A percentile compares a stretch with the other conserved stretches of the same genome.
These are phyloP conservation scores for Aspergillus cristatus DNA, from an alignment of 495 filamentous ascomycete species.

Conservation along the genomic window DNA sequence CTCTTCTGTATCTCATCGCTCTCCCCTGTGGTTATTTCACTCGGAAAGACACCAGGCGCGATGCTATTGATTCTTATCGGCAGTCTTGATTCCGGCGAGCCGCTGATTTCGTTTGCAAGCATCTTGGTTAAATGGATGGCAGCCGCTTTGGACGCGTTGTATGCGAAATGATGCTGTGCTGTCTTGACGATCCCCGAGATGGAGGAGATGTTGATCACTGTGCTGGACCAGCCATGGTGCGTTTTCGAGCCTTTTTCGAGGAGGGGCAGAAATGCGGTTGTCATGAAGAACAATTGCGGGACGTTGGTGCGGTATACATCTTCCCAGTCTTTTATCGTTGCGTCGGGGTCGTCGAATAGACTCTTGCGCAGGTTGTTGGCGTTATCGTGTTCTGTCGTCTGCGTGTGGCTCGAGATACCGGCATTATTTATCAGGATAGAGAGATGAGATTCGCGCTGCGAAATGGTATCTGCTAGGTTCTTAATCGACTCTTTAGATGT, in stretches of 20 bases:
- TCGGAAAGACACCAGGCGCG: slow-evolving; percentile 46
- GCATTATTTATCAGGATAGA: slow-evolving; percentile 50
- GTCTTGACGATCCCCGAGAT: slow-evolving; percentile 42
- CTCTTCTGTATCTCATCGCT: slow-evolving; percentile 56
- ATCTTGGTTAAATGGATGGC: slow-evolving; percentile 46
- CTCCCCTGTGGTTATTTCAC: slow-evolving; percentile 45
- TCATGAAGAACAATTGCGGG: slow-evolving; percentile 39
- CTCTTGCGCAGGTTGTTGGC: slow-evolving; percentile 43
- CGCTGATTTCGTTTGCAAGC: slow-evolving; percentile 39
- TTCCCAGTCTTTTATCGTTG: slow-evolving; percentile 37
- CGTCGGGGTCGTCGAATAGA: slow-evolving; percentile 43
- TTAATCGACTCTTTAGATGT: slow-evolving; percentile 38
- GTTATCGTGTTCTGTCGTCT: slow-evolving; percentile 24
- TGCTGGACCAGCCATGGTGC: slow-evolving; percentile 42
- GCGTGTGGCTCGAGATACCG: slow-evolving; percentile 30
- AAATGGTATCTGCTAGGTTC: slow-evolving; percentile 34
- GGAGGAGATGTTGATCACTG: slow-evolving; percentile 51
- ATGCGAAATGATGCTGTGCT: slow-evolving; percentile 44
- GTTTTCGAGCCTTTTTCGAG: slow-evolving; percentile 35
- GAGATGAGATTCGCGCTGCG: slow-evolving; percentile 34
- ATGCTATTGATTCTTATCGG: slow-evolving; percentile 44
- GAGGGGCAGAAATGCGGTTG: slow-evolving; percentile 30
- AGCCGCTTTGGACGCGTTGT: slow-evolving; percentile 45
- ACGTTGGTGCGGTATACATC: slow-evolving; percentile 39
- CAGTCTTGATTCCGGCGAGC: slow-evolving; percentile 20